Percentiles rank a stretch among this genome's conserved stretches.
phyloP scores from a whole-genome alignment of 2,329 filamentous ascomycete genomes.

The Aspergillus felis region DNA sequence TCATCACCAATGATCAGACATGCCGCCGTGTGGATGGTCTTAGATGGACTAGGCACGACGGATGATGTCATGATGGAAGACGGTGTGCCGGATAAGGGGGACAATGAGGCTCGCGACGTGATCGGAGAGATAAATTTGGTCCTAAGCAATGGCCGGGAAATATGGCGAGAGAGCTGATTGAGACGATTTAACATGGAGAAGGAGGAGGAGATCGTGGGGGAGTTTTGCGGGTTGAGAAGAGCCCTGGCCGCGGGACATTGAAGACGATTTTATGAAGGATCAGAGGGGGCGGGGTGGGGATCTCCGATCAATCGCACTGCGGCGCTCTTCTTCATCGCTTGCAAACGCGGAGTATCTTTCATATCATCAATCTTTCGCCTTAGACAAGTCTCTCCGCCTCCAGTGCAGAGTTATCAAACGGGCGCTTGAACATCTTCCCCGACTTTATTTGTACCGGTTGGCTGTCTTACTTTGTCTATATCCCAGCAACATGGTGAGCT shows the following conservation, averaged over 20 bases:
- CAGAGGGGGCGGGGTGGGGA: slow-evolving; percentile 13
- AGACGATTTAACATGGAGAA: slow-evolving; percentile 70
- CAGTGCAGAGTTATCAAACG: background rate
- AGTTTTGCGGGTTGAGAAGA: slow-evolving; percentile 2
- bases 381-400: background rate
- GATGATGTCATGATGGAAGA: slow-evolving; percentile 43
- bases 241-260: background rate
- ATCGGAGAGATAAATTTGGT: slow-evolving; percentile 49
- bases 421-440: too few relatives aligned
- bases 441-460: background rate
- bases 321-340: background rate
- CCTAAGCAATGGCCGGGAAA: slow-evolving; percentile 60
- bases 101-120: slow-evolving; percentile 23
- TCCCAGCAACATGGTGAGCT: slow-evolving; percentile 13
- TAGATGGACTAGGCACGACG: slow-evolving; percentile 30
- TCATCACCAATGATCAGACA: slow-evolving; percentile 97
- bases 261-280: slow-evolving; percentile 12
- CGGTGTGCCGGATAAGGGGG: slow-evolving; percentile 13
- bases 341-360: background rate
- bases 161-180: slow-evolving; percentile 68
- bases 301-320: slow-evolving; percentile 7
- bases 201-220: slow-evolving; percentile 3
- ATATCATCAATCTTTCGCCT: background rate
- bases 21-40: slow-evolving; percentile 81
- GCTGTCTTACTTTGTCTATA: background rate